Conservation (phyloP, 139 green algal species). For the Parachlorella kessleri region DNA sequence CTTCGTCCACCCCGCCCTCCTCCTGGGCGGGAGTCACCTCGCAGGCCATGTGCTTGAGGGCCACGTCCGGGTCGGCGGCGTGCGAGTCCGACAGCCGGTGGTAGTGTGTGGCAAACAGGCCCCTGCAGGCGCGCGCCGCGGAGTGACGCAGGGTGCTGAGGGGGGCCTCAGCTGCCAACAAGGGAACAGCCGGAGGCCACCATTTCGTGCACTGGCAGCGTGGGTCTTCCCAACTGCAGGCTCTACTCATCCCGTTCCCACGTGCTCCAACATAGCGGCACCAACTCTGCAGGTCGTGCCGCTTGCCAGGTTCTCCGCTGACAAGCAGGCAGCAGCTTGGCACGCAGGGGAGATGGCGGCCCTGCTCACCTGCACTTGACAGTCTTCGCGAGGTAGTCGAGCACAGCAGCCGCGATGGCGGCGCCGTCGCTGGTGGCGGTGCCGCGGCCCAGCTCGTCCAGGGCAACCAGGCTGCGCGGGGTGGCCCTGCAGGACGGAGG, state of each 20-base stretch:
- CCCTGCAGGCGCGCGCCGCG: slow-evolving; percentile 64
- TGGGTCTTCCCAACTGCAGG: no score
- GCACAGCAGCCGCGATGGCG: slow-evolving; percentile 92
- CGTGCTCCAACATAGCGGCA: no score
- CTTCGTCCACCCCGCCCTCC: slow-evolving; percentile 53
- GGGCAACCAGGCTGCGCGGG: slow-evolving; percentile 76
- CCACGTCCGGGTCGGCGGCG: slow-evolving; percentile 56
- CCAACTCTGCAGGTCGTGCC: no score
- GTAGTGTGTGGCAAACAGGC: slow-evolving; percentile 99
- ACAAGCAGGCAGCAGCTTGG: no score
- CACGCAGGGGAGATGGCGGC: no score
- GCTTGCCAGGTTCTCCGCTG: no score
- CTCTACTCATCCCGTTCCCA: no score
- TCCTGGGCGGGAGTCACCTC: slow-evolving; percentile 45
- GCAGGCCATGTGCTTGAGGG: slow-evolving; percentile 91
- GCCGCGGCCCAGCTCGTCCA: slow-evolving; percentile 97
- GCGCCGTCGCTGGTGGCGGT: slow-evolving; percentile 96
- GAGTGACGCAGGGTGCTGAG: not conserved
- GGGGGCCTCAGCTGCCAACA: no score
- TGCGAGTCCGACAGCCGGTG: slow-evolving; percentile 75
- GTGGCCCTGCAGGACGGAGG: slow-evolving; percentile 28
- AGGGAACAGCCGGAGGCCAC: no score
- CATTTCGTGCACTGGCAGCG: no score
- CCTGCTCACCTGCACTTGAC: slow-evolving; percentile 11
- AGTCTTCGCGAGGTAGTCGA: slow-evolving; percentile 71